Conservation (phyloP, 495 filamentous ascomycete genomes). For the Cenococcum geophilum region DNA sequence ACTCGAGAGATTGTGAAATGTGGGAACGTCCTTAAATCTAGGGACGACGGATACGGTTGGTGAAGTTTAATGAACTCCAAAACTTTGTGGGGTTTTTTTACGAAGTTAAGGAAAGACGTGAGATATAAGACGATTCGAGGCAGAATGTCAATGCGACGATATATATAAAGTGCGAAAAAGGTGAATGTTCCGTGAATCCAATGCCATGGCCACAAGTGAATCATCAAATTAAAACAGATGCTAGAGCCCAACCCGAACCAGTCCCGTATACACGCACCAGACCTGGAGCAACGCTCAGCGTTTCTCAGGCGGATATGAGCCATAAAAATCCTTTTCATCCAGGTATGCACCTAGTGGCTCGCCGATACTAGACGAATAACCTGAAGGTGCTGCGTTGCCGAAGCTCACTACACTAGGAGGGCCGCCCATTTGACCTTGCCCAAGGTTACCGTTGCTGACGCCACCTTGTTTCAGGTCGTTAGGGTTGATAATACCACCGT, state of each 20-base stretch:
- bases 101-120: no score
- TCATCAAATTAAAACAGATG: background rate
- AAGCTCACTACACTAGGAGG: slow-evolving; percentile 30
- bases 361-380: slow-evolving; percentile 28
- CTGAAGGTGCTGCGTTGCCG: slow-evolving; percentile 32
- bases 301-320: slow-evolving; percentile 22
- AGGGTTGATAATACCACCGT: slow-evolving; percentile 51
- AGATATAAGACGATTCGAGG: no score
- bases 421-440: slow-evolving; percentile 16
- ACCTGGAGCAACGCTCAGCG: slow-evolving; percentile 12
- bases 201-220: no score
- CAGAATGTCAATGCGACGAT: no score
- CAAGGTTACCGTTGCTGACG: slow-evolving; percentile 24
- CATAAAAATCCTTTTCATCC: background rate
- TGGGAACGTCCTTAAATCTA: no score
- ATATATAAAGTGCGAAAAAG: no score
- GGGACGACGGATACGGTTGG: no score
- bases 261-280: background rate
- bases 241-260: slow-evolving; percentile 1
- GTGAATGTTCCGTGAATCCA: no score
- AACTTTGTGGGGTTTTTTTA: no score
- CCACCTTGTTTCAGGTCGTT: slow-evolving; percentile 26
- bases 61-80: no score
- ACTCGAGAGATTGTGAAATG: no score
- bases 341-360: slow-evolving; percentile 28